Evolutionary conservation across 768 basidiomycete genomes (phyloP).

Genomic region (Lactifluus piperatus): DNA sequence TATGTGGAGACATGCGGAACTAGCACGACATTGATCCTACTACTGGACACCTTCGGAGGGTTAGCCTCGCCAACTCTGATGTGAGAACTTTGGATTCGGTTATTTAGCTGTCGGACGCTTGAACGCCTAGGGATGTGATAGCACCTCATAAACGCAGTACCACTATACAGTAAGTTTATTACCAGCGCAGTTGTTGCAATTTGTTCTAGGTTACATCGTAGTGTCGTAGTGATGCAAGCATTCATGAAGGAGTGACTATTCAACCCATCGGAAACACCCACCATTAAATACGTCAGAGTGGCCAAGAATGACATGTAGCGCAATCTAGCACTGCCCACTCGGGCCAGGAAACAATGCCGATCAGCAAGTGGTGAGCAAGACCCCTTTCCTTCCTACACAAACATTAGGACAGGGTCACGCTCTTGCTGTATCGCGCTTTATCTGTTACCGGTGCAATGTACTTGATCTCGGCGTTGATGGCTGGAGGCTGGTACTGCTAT

Average conservation of each 20-base stretch:
- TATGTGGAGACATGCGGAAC: too few relatives aligned
- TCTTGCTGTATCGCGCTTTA: neutral
- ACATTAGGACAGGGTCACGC: neutral
- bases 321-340: neutral
- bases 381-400: neutral
- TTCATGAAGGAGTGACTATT: neutral
- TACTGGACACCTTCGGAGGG: too few relatives aligned
- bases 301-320: neutral
- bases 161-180: neutral
- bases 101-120: too few relatives aligned
- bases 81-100: too few relatives aligned
- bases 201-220: neutral
- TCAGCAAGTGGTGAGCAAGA: neutral
- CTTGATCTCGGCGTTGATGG: neutral
- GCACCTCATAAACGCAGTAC: neutral
- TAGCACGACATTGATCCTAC: too few relatives aligned
- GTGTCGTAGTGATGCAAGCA: neutral
- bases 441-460: neutral
- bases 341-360: neutral
- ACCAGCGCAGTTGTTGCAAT: neutral
- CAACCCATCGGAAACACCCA: neutral
- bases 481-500: neutral
- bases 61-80: too few relatives aligned
- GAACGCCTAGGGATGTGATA: too few relatives aligned
- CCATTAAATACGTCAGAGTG: neutral